phyloP scores from a whole-genome alignment of 176 grass and related monocot species.

The Aegilops umbellulata region DNA sequence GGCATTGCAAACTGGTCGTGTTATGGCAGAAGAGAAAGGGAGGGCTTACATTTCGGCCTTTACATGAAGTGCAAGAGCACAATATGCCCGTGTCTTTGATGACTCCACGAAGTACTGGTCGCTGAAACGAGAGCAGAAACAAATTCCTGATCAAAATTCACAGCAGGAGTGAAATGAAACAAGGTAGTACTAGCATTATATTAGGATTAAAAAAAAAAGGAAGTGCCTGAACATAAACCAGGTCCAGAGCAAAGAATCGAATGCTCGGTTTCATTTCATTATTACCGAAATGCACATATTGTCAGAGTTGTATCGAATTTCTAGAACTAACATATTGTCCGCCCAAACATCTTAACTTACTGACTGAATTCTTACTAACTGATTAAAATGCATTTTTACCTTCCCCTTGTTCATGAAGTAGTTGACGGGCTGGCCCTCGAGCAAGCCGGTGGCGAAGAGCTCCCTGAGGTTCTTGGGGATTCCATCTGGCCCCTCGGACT shows the following conservation, averaged over 20 bases:
- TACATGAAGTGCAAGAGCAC: constrained; percentile 62
- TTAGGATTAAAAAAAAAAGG: background rate
- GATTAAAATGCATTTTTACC: constrained; percentile 24
- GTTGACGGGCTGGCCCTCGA: constrained; percentile 83
- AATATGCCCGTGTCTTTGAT: constrained; percentile 51
- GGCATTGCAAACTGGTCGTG: background rate
- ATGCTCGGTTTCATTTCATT: background rate
- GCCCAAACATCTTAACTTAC: background rate
- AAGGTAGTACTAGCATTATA: background rate
- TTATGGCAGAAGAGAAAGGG: background rate
- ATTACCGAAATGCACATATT: background rate
- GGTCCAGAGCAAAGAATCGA: background rate
- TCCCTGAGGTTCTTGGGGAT: constrained; percentile 67
- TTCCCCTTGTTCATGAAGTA: constrained; percentile 71
- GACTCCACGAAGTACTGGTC: constrained; percentile 52
- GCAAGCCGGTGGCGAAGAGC: constrained; percentile 77
- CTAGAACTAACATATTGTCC: background rate
- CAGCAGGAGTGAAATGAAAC: constrained; percentile 6
- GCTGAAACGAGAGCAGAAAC: constrained; percentile 53
- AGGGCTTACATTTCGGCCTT: constrained; percentile 53
- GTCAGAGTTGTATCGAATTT: background rate
- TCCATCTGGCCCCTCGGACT: background rate
- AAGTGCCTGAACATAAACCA: background rate
- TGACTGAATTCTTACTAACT: background rate
- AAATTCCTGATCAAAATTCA: constrained; percentile 37